Base-by-base conservation (phyloP, 192 early-diverging fungal genomes). In the Funneliformis mosseae region DNA sequence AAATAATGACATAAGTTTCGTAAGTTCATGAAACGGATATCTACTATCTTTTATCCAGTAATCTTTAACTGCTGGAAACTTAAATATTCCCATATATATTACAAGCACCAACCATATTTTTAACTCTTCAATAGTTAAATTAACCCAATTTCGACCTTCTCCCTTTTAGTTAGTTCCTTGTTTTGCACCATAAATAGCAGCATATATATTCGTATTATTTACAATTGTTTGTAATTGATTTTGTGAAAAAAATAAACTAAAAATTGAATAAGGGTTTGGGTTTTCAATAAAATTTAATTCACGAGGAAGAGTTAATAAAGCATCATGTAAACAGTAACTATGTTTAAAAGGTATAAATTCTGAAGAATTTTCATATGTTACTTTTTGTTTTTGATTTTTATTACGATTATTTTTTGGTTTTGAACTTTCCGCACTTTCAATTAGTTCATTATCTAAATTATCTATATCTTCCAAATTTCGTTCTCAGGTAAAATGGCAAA, bases 161-260 rank as follows among this genome's bases (percentile, higher is more conserved):
- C 12, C 45, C 1, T 9, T 10, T 46, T 2, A 10, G 12, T 46
- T 46, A 2, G 1, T 46, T 46, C 12, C 12, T 74, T 74, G 48
- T 10, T 46, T 46, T 46, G 45, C 9, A 48, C 14, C 14, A 14
- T 50, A 0, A 48, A 14, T 3, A 48, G 10, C 10, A 0, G 46
- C 46, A 12, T 48, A 48, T 3, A 48, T 48, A 1, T 48, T 48
- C 1, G 12, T 48, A 48, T 46, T 46, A 2, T 46, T 9, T 10
- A 46, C 45, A 10, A 46, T 33, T 33, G 33, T 33, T 33, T 33
- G 73, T 8, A 74, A 55, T 27, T 74, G 73, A 27, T 55, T 48
- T 38, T 74, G 18, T 27, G 45, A 59, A 74, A 74, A 74, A 59
- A 74, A 55, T 74, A 74, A 74, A 25, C 55, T 11, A 73, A 73